phyloP scores from a whole-genome alignment of 1,284 basidiomycete genomes.

The Ganoderma leucocontextum region DNA sequence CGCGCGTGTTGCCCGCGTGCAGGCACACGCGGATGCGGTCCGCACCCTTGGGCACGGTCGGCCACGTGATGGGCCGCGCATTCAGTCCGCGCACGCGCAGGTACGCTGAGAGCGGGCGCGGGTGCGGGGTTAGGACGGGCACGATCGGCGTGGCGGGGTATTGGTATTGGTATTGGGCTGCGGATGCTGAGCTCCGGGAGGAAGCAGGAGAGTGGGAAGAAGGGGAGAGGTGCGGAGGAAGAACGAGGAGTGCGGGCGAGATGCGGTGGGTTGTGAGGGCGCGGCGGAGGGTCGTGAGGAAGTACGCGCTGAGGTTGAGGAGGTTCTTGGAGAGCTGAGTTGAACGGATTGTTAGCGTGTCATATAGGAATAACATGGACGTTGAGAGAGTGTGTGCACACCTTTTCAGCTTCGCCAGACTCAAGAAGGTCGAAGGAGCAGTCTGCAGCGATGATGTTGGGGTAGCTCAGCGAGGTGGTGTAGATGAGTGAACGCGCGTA shows the following conservation, averaged over 20 bases:
- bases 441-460: constrained; percentile 79
- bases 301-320: constrained; percentile 49
- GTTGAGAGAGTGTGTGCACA: constrained; percentile 37
- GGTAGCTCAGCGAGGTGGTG: constrained; percentile 82
- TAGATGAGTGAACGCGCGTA: constrained; percentile 93
- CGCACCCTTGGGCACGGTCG: constrained; percentile 84
- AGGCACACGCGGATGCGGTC: constrained; percentile 88
- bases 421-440: constrained; percentile 84
- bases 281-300: constrained; percentile 47
- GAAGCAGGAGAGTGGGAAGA: constrained; percentile 13
- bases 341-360: constrained; percentile 28
- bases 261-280: constrained; percentile 46
- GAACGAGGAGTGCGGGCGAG: constrained; percentile 50
- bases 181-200: too few relatives aligned
- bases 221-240: constrained; percentile 48
- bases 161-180: neutral
- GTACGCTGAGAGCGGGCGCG: constrained; percentile 74
- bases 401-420: constrained; percentile 69
- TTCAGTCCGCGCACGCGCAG: constrained; percentile 70
- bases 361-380: constrained; percentile 13
- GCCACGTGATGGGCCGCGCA: constrained; percentile 84
- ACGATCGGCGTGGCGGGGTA: constrained; percentile 74
- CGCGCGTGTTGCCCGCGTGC: constrained; percentile 75
- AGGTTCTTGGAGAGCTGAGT: constrained; percentile 53
- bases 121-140: constrained; percentile 81